phyloP scores from a whole-genome alignment of 768 basidiomycete species.

The Collybiopsis luxurians region DNA sequence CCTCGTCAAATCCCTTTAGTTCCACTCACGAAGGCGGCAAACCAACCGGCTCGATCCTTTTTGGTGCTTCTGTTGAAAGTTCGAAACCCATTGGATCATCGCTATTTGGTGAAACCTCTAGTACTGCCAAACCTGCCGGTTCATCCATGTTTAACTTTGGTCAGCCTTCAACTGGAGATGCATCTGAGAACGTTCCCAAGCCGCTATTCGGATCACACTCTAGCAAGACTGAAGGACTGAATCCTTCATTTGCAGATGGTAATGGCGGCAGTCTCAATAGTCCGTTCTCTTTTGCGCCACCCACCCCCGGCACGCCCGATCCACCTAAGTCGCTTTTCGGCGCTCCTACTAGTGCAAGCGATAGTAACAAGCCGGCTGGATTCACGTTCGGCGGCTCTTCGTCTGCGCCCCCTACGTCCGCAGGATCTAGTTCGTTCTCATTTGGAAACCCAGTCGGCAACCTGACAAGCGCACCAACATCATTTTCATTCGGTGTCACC shows the following conservation, averaged over 20 bases:
- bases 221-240: not conserved
- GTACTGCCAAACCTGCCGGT: not conserved
- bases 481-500: constrained; percentile 52
- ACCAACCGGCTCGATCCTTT: not conserved
- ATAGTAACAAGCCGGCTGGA: constrained; percentile 13
- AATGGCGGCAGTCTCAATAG: not conserved
- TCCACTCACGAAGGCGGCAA: not conserved
- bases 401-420: constrained; percentile 24
- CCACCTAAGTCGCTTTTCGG: constrained; percentile 3
- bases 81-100: too few species aligned
- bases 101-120: not conserved
- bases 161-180: not conserved
- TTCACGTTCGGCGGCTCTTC: constrained; percentile 44
- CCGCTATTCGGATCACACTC: not conserved
- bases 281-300: constrained; percentile 5
- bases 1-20: not conserved
- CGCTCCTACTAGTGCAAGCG: not conserved
- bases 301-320: not conserved
- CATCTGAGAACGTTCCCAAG: not conserved
- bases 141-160: not conserved
- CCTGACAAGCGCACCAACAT: constrained; percentile 41
- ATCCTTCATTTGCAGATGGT: not conserved
- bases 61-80: not conserved
- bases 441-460: constrained; percentile 43
- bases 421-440: constrained; percentile 28